Evolutionary conservation across 306 rosid species (phyloP).

Genomic region (Cicer yamashitae): DNA sequence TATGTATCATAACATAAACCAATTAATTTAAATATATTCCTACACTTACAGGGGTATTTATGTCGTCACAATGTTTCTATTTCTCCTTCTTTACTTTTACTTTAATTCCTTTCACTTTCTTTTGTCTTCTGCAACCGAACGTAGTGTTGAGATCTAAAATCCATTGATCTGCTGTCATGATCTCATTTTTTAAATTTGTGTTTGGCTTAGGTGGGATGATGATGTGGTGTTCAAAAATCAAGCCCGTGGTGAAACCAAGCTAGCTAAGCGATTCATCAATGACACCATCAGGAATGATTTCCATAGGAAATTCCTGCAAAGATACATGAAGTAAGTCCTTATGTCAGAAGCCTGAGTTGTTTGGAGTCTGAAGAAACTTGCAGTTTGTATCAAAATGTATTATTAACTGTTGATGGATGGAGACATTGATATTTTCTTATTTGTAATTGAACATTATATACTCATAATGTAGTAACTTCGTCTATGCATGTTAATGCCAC

Average conservation of each 20-base stretch:
- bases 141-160: neutral
- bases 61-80: too few relatives aligned
- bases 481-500: constrained; percentile 31
- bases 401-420: constrained; percentile 24
- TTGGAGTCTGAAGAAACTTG: constrained; percentile 17
- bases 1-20: too few relatives aligned
- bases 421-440: constrained; percentile 1
- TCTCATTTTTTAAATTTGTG: neutral
- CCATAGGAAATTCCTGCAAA: constrained; percentile 87
- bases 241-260: constrained; percentile 90
- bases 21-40: too few relatives aligned
- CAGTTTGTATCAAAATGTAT: constrained; percentile 38
- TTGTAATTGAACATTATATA: constrained; percentile 24
- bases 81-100: too few relatives aligned
- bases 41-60: too few relatives aligned
- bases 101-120: too few relatives aligned
- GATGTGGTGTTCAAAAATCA: constrained; percentile 94
- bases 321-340: constrained; percentile 77
- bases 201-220: constrained; percentile 77
- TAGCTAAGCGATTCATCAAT: constrained; percentile 86
- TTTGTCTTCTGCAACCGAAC: too few relatives aligned
- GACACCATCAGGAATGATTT: constrained; percentile 95
- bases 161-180: neutral
- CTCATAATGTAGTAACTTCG: constrained; percentile 16
- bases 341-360: constrained; percentile 13